These are phyloP conservation scores for Aurantiochytrium sp. DNA, from an alignment of 108 stramenopile genomes.

Conservation along the genomic window DNA sequence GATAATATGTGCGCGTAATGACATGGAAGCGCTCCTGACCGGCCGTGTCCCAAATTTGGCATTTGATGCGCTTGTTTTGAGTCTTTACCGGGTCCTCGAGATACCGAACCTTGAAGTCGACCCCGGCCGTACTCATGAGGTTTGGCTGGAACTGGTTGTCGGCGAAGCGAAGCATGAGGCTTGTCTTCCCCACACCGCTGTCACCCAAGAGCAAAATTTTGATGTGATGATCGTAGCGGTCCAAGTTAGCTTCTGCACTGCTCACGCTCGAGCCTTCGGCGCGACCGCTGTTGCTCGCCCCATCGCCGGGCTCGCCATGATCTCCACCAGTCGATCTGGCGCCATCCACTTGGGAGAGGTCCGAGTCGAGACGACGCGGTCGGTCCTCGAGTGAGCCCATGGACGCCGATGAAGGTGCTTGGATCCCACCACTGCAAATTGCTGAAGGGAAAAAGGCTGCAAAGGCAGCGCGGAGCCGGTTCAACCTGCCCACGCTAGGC, in stretches of 20 bases:
- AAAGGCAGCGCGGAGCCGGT: no score
- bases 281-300: not conserved
- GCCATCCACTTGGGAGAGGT: no score
- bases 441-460: no score
- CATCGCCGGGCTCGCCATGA: not conserved
- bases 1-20: conserved; percentile 49
- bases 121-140: conserved; percentile 17
- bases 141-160: conserved; percentile 81
- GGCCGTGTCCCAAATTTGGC: conserved; percentile 81
- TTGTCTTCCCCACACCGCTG: conserved; percentile 94
- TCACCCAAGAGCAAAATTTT: conserved; percentile 98
- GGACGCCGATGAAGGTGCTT: no score
- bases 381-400: no score
- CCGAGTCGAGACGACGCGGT: no score
- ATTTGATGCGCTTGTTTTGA: conserved; percentile 36
- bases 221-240: conserved; percentile 89
- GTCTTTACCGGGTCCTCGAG: not conserved
- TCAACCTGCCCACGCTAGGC: no score
- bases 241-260: not conserved
- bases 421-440: no score
- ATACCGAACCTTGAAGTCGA: not conserved
- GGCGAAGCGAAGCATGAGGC: conserved; percentile 93
- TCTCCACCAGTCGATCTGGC: not conserved
- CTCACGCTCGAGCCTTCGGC: not conserved
- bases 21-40: conserved; percentile 56